Evolutionary conservation across 306 rosid genomes (phyloP).

Genomic region (Gynostemma pentaphyllum): DNA sequence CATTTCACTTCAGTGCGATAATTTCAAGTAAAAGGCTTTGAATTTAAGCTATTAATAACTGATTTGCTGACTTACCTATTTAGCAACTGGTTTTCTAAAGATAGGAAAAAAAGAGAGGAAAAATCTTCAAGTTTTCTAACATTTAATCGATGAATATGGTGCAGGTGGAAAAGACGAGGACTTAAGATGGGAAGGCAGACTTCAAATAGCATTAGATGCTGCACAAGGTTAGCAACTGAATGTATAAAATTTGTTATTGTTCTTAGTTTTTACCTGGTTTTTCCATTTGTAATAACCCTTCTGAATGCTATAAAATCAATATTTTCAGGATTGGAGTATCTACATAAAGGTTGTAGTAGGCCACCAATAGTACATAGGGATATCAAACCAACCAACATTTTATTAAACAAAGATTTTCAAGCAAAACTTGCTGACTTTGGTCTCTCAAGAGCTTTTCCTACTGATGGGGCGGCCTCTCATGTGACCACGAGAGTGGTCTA

Average conservation of each 20-base stretch:
- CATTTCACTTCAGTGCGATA: too few relatives aligned
- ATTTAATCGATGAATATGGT: too few relatives aligned
- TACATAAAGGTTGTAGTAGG: conserved; percentile 3
- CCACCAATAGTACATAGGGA: conserved; percentile 8
- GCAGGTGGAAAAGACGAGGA: not conserved
- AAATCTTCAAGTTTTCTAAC: too few relatives aligned
- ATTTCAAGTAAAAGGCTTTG: too few relatives aligned
- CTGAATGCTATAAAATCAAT: not conserved
- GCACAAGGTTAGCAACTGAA: not conserved
- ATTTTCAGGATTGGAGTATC: conserved; percentile 10
- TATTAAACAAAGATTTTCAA: not conserved
- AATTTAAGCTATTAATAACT: too few relatives aligned
- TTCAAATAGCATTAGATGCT: conserved; percentile 24
- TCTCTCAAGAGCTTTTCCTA: conserved; percentile 3
- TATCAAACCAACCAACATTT: not conserved
- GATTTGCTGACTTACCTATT: too few relatives aligned
- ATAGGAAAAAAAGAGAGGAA: too few relatives aligned
- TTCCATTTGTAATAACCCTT: too few relatives aligned
- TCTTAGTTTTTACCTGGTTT: too few relatives aligned
- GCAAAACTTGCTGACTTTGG: conserved; percentile 10
- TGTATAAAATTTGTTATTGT: not conserved
- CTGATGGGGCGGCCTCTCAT: not conserved
- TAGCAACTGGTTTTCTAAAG: too few relatives aligned
- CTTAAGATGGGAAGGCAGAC: conserved; percentile 23
- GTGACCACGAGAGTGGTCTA: conserved; percentile 1